Conservation (phyloP, 345 rosid genomes). For the Theobroma cacao region DNA sequence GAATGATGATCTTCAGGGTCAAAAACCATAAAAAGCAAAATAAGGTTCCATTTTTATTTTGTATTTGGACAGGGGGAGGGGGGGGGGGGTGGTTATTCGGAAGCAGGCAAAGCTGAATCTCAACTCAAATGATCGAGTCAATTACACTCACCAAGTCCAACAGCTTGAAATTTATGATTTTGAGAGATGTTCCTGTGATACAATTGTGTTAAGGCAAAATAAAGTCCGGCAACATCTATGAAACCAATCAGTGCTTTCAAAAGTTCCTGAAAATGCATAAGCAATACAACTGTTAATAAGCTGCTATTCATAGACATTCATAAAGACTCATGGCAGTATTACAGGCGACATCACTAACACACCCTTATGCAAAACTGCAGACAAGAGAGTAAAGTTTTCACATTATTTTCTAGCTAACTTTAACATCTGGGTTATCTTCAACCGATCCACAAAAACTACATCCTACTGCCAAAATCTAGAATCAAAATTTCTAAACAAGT, state of each 20-base stretch:
- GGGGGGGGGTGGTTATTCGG: no score
- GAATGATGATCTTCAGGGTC: neutral
- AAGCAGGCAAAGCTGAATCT: neutral
- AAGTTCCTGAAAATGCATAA: slow-evolving; percentile 55
- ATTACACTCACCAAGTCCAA: slow-evolving; percentile 78
- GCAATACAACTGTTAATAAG: neutral
- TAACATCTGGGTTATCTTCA: neutral
- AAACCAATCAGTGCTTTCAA: slow-evolving; percentile 92
- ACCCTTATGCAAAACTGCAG: neutral
- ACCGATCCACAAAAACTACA: neutral
- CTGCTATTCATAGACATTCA: neutral
- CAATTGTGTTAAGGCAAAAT: slow-evolving; percentile 86
- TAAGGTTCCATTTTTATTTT: neutral
- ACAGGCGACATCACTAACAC: neutral
- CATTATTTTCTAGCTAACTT: neutral
- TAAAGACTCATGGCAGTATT: neutral
- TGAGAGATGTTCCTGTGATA: slow-evolving; percentile 96
- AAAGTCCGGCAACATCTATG: slow-evolving; percentile 94
- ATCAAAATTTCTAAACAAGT: neutral
- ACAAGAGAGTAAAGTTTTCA: neutral
- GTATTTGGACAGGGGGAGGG: neutral
- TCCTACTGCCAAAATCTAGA: neutral
- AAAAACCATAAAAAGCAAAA: neutral
- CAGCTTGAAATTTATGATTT: slow-evolving; percentile 95
- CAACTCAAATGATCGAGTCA: slow-evolving; percentile 13